Percentiles rank a stretch among this genome's conserved stretches.
These are phyloP conservation scores for Citrullus mucosospermus DNA, from an alignment of 306 rosid genomes.

Conservation along the genomic window DNA sequence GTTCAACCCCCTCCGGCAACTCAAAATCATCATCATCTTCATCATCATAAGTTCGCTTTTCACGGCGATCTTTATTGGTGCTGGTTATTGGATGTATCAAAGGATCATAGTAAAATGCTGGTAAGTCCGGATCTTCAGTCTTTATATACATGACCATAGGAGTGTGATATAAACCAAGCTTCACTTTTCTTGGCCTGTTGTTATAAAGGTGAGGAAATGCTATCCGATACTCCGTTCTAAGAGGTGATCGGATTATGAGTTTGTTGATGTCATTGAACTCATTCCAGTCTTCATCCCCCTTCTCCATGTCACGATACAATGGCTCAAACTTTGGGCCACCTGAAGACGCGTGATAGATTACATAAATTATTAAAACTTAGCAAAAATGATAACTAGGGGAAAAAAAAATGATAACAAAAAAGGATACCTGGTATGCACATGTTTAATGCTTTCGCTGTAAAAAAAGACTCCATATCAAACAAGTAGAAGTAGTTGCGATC, in stretches of 20 bases:
- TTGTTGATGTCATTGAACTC: conserved; percentile 98
- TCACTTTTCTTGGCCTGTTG: conserved; percentile 97
- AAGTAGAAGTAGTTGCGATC: conserved; percentile 94
- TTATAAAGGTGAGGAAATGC: conserved; percentile 99
- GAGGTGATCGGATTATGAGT: conserved; percentile 96
- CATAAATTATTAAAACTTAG: background rate
- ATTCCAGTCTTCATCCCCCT: conserved; percentile 99
- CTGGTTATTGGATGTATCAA: conserved; percentile 96
- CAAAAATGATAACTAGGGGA: background rate
- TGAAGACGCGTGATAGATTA: conserved; percentile 11
- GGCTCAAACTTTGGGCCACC: conserved; percentile 99
- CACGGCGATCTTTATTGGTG: conserved; percentile 81
- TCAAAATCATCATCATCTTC: conserved; percentile 76
- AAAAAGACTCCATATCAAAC: conserved; percentile 99
- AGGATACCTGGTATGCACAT: conserved; percentile 94
- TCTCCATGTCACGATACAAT: conserved; percentile 97
- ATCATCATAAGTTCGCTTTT: conserved; percentile 63
- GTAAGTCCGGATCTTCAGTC: conserved; percentile 96
- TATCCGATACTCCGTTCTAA: conserved; percentile 90
- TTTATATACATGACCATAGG: conserved; percentile 97
- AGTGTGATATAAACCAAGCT: conserved; percentile 85
- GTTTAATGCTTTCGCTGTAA: conserved; percentile 94
- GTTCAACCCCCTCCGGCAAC: conserved; percentile 88
- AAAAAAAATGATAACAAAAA: background rate
- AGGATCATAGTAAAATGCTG: conserved; percentile 97